phyloP scores from a whole-genome alignment of 495 filamentous ascomycete species.

The Sporormia fimetaria region DNA sequence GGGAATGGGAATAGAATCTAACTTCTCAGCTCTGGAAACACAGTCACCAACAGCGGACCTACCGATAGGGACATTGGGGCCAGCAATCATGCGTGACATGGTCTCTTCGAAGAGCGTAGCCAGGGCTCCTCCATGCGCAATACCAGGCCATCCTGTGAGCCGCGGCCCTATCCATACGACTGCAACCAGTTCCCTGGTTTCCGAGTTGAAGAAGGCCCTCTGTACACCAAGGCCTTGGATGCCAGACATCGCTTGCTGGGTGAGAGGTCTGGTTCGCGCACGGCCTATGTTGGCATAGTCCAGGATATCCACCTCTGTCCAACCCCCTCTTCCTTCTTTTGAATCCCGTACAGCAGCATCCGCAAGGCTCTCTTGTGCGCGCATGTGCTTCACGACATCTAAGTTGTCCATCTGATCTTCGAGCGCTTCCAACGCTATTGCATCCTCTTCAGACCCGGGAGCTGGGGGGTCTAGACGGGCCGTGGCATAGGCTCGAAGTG shows the following conservation, averaged over 20 bases:
- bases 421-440: too few relatives aligned
- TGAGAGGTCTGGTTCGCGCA: neutral
- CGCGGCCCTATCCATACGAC: slow-evolving; percentile 55
- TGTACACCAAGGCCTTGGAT: slow-evolving; percentile 27
- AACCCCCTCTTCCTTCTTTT: slow-evolving; percentile 19
- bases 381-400: slow-evolving; percentile 28
- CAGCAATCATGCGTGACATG: slow-evolving; percentile 34
- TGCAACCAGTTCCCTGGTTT: slow-evolving; percentile 37
- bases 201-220: slow-evolving; percentile 41
- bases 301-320: slow-evolving; percentile 24
- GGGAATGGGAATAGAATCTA: slow-evolving; percentile 34
- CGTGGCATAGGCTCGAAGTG: too few relatives aligned
- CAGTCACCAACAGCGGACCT: slow-evolving; percentile 13
- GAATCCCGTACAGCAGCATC: slow-evolving; percentile 9
- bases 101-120: slow-evolving; percentile 63
- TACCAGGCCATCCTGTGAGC: slow-evolving; percentile 59
- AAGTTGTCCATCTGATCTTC: too few relatives aligned
- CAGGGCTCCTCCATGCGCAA: slow-evolving; percentile 65
- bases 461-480: too few relatives aligned
- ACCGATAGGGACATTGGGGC: slow-evolving; percentile 21
- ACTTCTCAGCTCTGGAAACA: slow-evolving; percentile 38
- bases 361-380: slow-evolving; percentile 15
- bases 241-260: slow-evolving; percentile 20
- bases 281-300: neutral
- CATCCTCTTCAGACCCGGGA: too few relatives aligned